A percentile compares a stretch with the other conserved stretches of the same genome.
phyloP scores from a whole-genome alignment of 371 early-diverging fungal genomes.

The Mortierella sp. region DNA sequence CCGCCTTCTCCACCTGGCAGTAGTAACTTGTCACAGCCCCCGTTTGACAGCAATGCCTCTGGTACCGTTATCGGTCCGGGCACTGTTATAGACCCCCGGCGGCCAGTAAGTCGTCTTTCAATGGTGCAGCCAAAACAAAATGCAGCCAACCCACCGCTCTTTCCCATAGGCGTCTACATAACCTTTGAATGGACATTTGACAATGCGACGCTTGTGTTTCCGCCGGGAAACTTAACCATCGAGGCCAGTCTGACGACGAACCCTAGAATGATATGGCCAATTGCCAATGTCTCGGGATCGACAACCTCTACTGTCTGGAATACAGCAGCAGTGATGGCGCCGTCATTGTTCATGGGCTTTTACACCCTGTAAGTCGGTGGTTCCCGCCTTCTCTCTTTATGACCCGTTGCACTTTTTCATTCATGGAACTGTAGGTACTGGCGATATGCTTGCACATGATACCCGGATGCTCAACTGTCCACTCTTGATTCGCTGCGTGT shows the following conservation, averaged over 20 bases:
- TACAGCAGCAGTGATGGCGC: slow-evolving; percentile 13
- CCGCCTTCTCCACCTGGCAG: background rate
- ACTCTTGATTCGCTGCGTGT: too few relatives aligned
- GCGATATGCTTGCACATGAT: too few relatives aligned
- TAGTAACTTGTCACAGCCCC: slow-evolving; percentile 8
- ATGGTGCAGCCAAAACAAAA: slow-evolving; percentile 52
- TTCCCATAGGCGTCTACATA: slow-evolving; percentile 33
- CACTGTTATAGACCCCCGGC: slow-evolving; percentile 39
- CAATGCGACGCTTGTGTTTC: slow-evolving; percentile 36
- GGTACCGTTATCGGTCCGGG: slow-evolving; percentile 18
- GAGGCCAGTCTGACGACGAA: slow-evolving; percentile 28
- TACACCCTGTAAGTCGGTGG: slow-evolving; percentile 38
- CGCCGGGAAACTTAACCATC: slow-evolving; percentile 32
- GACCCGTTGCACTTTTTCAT: too few relatives aligned
- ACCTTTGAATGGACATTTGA: slow-evolving; percentile 49
- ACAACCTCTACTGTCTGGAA: slow-evolving; percentile 41
- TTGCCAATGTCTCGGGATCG: slow-evolving; percentile 40
- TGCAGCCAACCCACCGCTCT: slow-evolving; percentile 33
- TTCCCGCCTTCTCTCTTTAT: background rate
- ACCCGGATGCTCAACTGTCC: too few relatives aligned
- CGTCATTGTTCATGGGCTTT: slow-evolving; percentile 41
- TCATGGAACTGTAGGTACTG: too few relatives aligned
- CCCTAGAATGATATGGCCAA: slow-evolving; percentile 38
- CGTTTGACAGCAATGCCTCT: slow-evolving; percentile 4
- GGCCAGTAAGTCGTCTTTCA: slow-evolving; percentile 36